phyloP scores from a whole-genome alignment of 2,329 filamentous ascomycete species.

The Zasmidium angulare region DNA sequence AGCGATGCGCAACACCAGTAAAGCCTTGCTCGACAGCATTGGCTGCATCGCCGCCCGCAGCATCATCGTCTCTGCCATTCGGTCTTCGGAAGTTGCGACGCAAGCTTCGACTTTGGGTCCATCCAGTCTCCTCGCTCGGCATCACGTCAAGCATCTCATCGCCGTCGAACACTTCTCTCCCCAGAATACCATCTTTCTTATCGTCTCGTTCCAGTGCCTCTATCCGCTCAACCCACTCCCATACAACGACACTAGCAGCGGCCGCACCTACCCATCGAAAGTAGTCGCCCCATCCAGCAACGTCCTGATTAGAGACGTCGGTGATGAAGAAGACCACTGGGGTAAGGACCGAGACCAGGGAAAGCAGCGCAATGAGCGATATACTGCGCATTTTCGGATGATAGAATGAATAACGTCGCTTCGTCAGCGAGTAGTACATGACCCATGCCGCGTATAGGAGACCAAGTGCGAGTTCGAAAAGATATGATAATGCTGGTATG shows the following conservation, averaged over 20 bases:
- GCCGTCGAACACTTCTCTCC: constrained; percentile 87
- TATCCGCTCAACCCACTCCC: constrained; percentile 97
- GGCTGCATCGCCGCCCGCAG: constrained; percentile 22
- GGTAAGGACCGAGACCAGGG: constrained; percentile 77
- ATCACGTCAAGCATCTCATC: constrained; percentile 83
- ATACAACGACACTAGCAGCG: constrained; percentile 92
- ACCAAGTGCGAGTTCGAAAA: constrained; percentile 84
- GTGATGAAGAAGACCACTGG: constrained; percentile 92
- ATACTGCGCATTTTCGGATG: constrained; percentile 91
- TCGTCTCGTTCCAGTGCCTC: constrained; percentile 90
- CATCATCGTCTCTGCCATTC: constrained; percentile 31
- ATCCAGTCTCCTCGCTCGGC: constrained; percentile 58
- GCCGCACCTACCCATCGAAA: constrained; percentile 95
- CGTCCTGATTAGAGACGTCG: constrained; percentile 80
- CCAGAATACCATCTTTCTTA: constrained; percentile 88
- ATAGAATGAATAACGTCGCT: constrained; percentile 87
- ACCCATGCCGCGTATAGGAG: constrained; percentile 91
- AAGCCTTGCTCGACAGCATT: constrained; percentile 31
- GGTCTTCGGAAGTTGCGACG: constrained; percentile 29
- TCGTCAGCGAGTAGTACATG: constrained; percentile 88
- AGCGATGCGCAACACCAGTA: constrained; percentile 25
- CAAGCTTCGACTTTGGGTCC: constrained; percentile 45
- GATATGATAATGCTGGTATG: constrained; percentile 84
- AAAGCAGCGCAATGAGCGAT: constrained; percentile 73
- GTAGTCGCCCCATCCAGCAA: constrained; percentile 92